These are phyloP conservation scores for Cystobasidium pallidum DNA, from an alignment of 1,284 basidiomycete genomes.

Conservation along the genomic window DNA sequence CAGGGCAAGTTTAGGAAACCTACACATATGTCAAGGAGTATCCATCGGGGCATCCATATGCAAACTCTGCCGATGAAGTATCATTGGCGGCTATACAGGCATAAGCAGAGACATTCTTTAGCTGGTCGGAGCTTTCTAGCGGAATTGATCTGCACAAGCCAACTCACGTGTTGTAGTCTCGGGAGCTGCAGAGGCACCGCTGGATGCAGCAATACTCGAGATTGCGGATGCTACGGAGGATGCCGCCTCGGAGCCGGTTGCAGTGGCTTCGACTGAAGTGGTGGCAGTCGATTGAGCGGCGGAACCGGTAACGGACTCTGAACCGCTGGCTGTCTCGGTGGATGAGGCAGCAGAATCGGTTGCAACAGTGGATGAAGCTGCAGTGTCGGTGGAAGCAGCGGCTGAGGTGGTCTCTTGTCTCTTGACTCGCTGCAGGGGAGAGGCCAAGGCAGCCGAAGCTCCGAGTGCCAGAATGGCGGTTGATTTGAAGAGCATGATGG, in stretches of 20 bases:
- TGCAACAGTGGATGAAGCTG: constrained; percentile 37
- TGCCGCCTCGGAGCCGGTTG: constrained; percentile 41
- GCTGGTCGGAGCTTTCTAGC: too few species aligned
- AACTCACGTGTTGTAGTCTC: constrained; percentile 15
- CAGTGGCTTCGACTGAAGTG: constrained; percentile 43
- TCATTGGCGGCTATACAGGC: constrained; percentile 19
- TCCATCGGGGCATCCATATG: constrained; percentile 37
- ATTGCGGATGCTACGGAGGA: constrained; percentile 32
- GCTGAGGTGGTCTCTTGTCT: constrained; percentile 51
- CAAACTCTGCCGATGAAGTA: constrained; percentile 11
- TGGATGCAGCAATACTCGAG: constrained; percentile 23
- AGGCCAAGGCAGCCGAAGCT: constrained; percentile 38
- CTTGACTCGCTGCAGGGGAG: constrained; percentile 21
- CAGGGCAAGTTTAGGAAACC: too few species aligned
- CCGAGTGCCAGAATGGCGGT: constrained; percentile 38
- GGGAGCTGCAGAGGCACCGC: constrained; percentile 10
- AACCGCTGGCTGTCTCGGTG: not conserved
- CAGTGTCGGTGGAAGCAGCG: constrained; percentile 44
- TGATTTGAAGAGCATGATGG: constrained; percentile 32
- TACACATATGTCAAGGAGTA: constrained; percentile 40
- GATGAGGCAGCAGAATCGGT: constrained; percentile 31
- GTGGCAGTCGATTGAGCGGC: constrained; percentile 45
- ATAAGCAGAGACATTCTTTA: not conserved
- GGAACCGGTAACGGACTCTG: constrained; percentile 51
- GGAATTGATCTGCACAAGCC: not conserved